phyloP scores from a whole-genome alignment of 2,329 filamentous ascomycete species.

The Stemphylium vesicarium region DNA sequence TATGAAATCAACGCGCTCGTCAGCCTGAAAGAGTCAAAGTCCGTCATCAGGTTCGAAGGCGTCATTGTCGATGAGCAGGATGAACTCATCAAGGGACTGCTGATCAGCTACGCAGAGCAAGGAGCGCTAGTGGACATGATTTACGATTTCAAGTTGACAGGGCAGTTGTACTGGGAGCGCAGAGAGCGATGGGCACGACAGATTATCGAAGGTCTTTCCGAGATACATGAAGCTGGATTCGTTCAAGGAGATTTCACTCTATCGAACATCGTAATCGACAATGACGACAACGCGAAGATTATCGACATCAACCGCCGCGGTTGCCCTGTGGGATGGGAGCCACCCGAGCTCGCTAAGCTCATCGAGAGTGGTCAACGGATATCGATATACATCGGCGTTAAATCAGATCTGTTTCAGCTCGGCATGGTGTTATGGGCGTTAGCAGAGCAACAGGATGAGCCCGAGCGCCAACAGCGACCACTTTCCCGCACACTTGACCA shows the following conservation, averaged over 20 bases:
- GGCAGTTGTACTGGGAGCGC: constrained; percentile 68
- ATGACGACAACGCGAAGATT: constrained; percentile 84
- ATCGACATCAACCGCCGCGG: constrained; percentile 98
- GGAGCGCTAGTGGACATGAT: constrained; percentile 90
- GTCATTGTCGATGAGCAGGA: constrained; percentile 82
- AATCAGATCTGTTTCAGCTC: constrained; percentile 93
- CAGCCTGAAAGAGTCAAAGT: constrained; percentile 71
- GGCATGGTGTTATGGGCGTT: constrained; percentile 97
- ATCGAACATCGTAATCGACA: constrained; percentile 94
- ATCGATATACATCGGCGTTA: constrained; percentile 97
- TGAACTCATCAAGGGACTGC: constrained; percentile 79
- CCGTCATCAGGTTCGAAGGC: constrained; percentile 86
- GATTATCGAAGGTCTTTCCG: constrained; percentile 85
- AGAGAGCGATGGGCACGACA: constrained; percentile 89
- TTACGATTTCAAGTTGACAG: constrained; percentile 71
- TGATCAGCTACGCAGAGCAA: constrained; percentile 86
- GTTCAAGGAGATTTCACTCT: constrained; percentile 98
- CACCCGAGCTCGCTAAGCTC: constrained; percentile 84
- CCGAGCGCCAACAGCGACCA: constrained; percentile 78
- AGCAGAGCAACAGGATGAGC: constrained; percentile 86
- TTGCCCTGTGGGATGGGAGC: constrained; percentile 98
- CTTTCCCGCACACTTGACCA: constrained; percentile 49
- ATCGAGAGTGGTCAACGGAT: constrained; percentile 90
- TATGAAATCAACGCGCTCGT: constrained; percentile 98
- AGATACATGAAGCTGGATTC: constrained; percentile 94